phyloP scores from a whole-genome alignment of 2,329 filamentous ascomycete species.

The Teratosphaeria viscida region DNA sequence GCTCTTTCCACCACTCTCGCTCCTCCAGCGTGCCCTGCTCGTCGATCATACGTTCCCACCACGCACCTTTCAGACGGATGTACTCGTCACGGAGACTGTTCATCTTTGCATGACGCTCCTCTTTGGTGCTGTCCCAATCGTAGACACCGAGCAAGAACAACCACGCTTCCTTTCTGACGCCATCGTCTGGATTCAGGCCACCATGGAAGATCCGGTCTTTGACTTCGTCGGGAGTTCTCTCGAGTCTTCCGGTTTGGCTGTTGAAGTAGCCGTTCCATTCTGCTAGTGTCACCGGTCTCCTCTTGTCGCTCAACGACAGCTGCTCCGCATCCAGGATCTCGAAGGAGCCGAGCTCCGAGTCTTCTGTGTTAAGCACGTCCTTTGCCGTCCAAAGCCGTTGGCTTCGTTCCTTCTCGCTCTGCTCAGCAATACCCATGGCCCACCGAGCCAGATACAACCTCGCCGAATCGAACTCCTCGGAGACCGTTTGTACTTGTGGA shows the following conservation, averaged over 20 bases:
- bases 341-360: conserved; percentile 91
- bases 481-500: conserved; percentile 86
- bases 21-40: conserved; percentile 69
- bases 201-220: conserved; percentile 98
- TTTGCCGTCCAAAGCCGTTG: conserved; percentile 87
- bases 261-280: conserved; percentile 96
- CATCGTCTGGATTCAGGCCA: conserved; percentile 77
- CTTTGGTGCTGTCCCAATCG: conserved; percentile 80
- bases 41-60: conserved; percentile 92
- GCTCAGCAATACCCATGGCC: conserved; percentile 98
- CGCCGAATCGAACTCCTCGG: conserved; percentile 96
- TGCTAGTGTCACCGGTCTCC: conserved; percentile 64
- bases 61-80: conserved; percentile 81
- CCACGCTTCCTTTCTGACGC: conserved; percentile 93
- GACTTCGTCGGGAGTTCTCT: conserved; percentile 78
- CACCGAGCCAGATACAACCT: conserved; percentile 87
- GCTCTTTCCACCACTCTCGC: conserved; percentile 94
- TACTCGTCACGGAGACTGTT: conserved; percentile 88
- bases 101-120: conserved; percentile 72
- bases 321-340: conserved; percentile 72
- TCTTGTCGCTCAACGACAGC: conserved; percentile 63
- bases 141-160: conserved; percentile 85
- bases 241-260: conserved; percentile 57
- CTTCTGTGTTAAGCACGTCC: conserved; percentile 86
- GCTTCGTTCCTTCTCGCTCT: conserved; percentile 77